phyloP scores from a whole-genome alignment of 225 moss, liverwort and hornwort species.

The Sphagnum contortum region DNA sequence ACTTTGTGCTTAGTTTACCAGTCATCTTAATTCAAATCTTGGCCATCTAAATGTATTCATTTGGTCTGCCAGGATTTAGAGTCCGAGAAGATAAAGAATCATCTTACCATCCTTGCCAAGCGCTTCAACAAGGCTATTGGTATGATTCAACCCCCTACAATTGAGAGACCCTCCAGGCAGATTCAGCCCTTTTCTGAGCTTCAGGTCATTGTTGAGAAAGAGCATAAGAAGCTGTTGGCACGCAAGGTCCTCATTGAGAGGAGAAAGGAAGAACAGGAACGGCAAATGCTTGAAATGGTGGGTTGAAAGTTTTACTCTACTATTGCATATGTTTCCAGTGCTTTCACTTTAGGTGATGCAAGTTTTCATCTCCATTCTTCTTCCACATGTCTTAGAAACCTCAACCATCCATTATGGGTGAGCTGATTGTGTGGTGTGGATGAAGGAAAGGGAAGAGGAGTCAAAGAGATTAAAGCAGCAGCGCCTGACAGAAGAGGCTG shows the following conservation, averaged over 20 bases:
- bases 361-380: too few species aligned
- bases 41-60: neutral
- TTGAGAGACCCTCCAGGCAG: constrained; percentile 49
- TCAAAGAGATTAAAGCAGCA: constrained; percentile 91
- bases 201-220: constrained; percentile 81
- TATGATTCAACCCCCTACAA: constrained; percentile 49
- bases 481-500: constrained; percentile 90
- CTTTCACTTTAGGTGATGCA: neutral
- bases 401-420: too few species aligned
- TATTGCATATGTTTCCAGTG: neutral
- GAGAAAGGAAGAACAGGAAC: constrained; percentile 97
- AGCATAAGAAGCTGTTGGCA: constrained; percentile 88
- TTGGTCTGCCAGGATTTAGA: constrained; percentile 61
- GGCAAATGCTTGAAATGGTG: constrained; percentile 98
- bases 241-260: constrained; percentile 97
- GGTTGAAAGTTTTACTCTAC: neutral
- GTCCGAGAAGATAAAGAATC: constrained; percentile 88
- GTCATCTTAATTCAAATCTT: too few species aligned
- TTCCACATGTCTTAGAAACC: too few species aligned
- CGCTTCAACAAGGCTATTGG: constrained; percentile 77
- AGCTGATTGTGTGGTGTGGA: neutral
- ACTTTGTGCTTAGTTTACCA: too few species aligned
- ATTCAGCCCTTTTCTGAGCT: constrained; percentile 51
- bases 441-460: constrained; percentile 79
- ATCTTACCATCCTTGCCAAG: constrained; percentile 76